These are phyloP conservation scores for Asterochloris erici DNA, from an alignment of 139 green algal species.

Conservation along the genomic window DNA sequence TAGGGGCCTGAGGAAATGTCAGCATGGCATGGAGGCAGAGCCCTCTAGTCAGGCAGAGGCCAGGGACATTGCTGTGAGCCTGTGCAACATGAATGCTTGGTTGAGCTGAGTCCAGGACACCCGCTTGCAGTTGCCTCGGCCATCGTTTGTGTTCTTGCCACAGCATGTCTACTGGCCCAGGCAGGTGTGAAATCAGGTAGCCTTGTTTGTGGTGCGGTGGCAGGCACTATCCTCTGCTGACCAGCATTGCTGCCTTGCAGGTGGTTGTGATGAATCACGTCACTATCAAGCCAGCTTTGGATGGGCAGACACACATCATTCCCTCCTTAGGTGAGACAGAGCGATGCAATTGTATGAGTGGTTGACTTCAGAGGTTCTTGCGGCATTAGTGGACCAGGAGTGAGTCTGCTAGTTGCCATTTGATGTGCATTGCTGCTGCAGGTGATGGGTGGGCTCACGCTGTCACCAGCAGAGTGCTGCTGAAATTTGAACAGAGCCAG, in stretches of 20 bases:
- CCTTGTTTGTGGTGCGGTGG: background rate
- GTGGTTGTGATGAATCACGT: conserved; percentile 87
- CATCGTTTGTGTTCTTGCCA: background rate
- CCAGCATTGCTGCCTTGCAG: conserved; percentile 20
- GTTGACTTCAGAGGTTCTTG: background rate
- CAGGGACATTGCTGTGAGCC: no score
- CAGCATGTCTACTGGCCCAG: background rate
- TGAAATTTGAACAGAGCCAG: conserved; percentile 64
- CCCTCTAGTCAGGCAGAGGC: no score
- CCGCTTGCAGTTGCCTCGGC: background rate
- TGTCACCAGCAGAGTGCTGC: conserved; percentile 73
- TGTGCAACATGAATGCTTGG: no score
- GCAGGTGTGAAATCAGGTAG: background rate
- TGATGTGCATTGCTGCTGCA: conserved; percentile 15
- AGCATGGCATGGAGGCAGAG: no score
- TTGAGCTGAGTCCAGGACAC: background rate
- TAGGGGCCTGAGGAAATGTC: no score
- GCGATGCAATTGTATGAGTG: background rate
- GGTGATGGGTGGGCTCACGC: conserved; percentile 85
- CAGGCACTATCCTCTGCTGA: no score
- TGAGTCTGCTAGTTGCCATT: background rate
- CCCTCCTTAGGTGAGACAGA: conserved; percentile 1
- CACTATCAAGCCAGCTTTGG: conserved; percentile 57
- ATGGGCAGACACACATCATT: background rate
- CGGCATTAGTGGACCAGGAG: background rate